Conservation (phyloP, 179 eudicot species). For the Amaranthus tricolor region DNA sequence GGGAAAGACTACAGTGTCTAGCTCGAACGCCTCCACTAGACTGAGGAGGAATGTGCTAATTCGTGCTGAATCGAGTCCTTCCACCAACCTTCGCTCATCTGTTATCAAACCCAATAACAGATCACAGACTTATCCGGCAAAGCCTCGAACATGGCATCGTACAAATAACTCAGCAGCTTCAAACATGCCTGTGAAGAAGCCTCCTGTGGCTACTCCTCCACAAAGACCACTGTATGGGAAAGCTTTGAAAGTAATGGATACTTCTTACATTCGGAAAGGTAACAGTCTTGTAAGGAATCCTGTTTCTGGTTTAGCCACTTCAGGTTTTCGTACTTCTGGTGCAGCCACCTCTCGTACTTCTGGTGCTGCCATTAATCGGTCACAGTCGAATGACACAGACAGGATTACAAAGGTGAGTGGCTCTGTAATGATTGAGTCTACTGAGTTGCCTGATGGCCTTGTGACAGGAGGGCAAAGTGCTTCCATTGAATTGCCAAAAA, state of each 20-base stretch:
- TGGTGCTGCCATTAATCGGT: slow-evolving; percentile 33
- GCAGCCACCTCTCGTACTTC: slow-evolving; percentile 35
- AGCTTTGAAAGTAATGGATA: slow-evolving; percentile 31
- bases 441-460: slow-evolving; percentile 25
- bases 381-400: slow-evolving; percentile 30
- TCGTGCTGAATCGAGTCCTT: slow-evolving; percentile 37
- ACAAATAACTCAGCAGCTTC: slow-evolving; percentile 37
- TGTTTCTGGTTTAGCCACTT: slow-evolving; percentile 33
- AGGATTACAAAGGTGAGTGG: slow-evolving; percentile 23
- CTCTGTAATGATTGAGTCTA: slow-evolving; percentile 22
- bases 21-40: slow-evolving; percentile 25
- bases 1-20: slow-evolving; percentile 23
- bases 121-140: slow-evolving; percentile 33
- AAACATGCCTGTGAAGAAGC: slow-evolving; percentile 31
- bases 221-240: slow-evolving; percentile 33
- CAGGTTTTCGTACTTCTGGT: slow-evolving; percentile 32
- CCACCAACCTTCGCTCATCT: slow-evolving; percentile 34
- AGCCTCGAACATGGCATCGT: slow-evolving; percentile 82
- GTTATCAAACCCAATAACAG: slow-evolving; percentile 31
- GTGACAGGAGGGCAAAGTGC: slow-evolving; percentile 32
- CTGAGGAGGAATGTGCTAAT: slow-evolving; percentile 34
- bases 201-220: slow-evolving; percentile 28
- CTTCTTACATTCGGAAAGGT: slow-evolving; percentile 82
- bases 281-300: slow-evolving; percentile 77
- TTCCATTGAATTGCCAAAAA: slow-evolving; percentile 47